phyloP scores from a whole-genome alignment of 371 early-diverging fungal genomes.

The Lichtheimia ornata region DNA sequence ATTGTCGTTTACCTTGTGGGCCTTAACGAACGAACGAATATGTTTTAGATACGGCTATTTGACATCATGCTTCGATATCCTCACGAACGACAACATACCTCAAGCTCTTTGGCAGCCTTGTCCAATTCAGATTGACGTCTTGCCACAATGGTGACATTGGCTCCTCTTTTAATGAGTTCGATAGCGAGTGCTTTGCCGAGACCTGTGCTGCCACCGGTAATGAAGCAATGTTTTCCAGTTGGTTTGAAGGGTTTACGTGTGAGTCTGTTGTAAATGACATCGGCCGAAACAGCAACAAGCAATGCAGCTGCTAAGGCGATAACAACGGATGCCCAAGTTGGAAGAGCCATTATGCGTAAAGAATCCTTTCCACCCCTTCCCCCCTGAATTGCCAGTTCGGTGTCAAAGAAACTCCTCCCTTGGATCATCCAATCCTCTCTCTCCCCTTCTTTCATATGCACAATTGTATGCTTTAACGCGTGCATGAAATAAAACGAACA shows the following conservation, averaged over 20 bases:
- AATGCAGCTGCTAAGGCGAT: conserved; percentile 31
- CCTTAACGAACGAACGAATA: not conserved
- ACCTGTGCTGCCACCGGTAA: conserved; percentile 94
- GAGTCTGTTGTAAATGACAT: conserved; percentile 23
- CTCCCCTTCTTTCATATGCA: not conserved
- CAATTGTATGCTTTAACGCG: not conserved
- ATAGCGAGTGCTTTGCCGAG: conserved; percentile 85
- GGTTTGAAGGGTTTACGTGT: conserved; percentile 40
- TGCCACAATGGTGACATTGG: conserved; percentile 86
- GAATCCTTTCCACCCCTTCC: not conserved
- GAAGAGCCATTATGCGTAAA: conserved; percentile 30
- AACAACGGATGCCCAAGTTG: conserved; percentile 38
- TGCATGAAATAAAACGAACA: not conserved
- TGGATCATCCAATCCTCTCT: not conserved
- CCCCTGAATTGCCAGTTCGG: not conserved
- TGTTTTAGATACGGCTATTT: not conserved
- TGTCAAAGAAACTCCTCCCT: not conserved
- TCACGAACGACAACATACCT: conserved; percentile 13
- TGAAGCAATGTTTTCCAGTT: conserved; percentile 70
- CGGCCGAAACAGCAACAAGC: conserved; percentile 16
- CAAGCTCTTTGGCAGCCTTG: conserved; percentile 54
- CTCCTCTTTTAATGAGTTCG: conserved; percentile 69
- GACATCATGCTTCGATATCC: not conserved
- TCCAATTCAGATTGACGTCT: conserved; percentile 63
- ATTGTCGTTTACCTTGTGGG: conserved; percentile 5